Evolutionary conservation across 2,329 filamentous ascomycete genomes (phyloP).

Genomic region (Talaromyces amestolkiae): DNA sequence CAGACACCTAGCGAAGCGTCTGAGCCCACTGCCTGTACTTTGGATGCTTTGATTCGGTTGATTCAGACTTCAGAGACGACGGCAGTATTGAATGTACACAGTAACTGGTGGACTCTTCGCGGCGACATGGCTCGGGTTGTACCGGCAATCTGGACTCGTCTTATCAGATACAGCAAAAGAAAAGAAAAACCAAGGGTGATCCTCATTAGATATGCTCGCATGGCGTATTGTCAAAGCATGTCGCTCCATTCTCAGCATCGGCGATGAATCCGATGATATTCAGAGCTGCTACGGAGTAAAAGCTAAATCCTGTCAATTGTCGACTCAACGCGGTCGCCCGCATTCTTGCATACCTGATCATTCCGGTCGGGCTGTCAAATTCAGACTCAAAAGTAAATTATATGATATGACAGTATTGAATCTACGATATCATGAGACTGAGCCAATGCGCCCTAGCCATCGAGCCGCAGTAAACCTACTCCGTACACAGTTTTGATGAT

Average conservation of each 20-base stretch:
- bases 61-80: not conserved
- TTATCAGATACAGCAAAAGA: not conserved
- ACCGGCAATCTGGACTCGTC: not conserved
- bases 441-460: constrained; percentile 8
- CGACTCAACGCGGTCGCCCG: not conserved
- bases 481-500: not conserved
- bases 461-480: not conserved
- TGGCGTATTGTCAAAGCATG: not conserved
- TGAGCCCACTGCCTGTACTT: not conserved
- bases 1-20: not conserved
- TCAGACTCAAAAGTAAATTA: not conserved
- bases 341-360: not conserved
- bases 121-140: not conserved
- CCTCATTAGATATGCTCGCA: not conserved
- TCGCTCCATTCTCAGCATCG: not conserved
- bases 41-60: not conserved
- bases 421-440: not conserved
- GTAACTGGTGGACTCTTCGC: not conserved
- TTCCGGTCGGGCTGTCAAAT: not conserved
- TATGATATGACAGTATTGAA: not conserved
- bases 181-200: not conserved
- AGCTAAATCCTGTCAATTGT: not conserved
- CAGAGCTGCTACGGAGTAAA: not conserved
- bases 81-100: not conserved
- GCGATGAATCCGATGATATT: not conserved